A percentile compares a stretch with the other conserved stretches of the same genome.
These are phyloP conservation scores for Apophysomyces trapeziformis DNA, from an alignment of 371 early-diverging fungal species.

Conservation along the genomic window DNA sequence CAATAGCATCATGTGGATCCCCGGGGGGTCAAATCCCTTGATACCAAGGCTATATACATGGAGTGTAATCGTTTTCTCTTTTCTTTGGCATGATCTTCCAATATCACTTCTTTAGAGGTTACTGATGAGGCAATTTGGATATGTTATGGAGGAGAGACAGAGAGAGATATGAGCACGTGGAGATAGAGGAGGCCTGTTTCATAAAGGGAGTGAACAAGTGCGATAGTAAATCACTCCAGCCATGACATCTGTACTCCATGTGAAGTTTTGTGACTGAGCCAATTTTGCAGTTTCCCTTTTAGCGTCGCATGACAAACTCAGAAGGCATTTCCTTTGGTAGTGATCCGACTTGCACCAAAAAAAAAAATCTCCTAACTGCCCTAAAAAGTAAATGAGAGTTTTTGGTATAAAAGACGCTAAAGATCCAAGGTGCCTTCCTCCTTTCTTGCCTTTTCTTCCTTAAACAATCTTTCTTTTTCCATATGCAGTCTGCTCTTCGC, in stretches of 20 bases:
- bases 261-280: conserved; percentile 8
- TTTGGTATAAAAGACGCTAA: neutral
- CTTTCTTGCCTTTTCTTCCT: neutral
- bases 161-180: neutral
- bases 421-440: neutral
- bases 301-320: neutral
- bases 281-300: neutral
- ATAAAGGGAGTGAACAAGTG: neutral
- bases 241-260: conserved; percentile 4
- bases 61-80: neutral
- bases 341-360: neutral
- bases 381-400: neutral
- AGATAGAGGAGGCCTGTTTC: neutral
- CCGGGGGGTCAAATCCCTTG: too few relatives aligned
- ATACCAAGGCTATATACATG: too few relatives aligned
- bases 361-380: neutral
- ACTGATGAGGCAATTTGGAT: neutral
- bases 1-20: too few relatives aligned
- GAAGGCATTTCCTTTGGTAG: neutral
- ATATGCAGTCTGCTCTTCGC: neutral
- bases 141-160: neutral
- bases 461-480: neutral
- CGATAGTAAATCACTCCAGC: conserved; percentile 2
- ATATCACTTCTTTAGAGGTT: neutral
- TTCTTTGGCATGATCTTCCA: neutral